Evolutionary conservation across 2,329 filamentous ascomycete species (phyloP), one percentile per base, ranked within the genome.

Genomic region (Thielaviopsis euricoi): DNA sequence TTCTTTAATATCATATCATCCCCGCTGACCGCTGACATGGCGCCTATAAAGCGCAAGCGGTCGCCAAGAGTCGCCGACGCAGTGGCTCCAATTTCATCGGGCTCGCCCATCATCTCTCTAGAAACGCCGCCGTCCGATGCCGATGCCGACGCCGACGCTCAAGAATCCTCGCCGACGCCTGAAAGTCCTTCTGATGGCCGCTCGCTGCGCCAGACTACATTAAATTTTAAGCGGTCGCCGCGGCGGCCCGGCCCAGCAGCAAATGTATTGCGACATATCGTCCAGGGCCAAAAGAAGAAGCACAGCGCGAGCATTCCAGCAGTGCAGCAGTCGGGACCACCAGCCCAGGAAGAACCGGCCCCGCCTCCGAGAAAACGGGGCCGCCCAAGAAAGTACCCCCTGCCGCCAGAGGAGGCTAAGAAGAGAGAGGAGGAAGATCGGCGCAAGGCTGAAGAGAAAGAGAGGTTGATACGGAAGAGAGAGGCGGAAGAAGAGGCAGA

Each of bases 201-300:
- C 40, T 55, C 49, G 9, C 43, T 56, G 9, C 49, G 58, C 3
- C 58, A 59, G 51, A 54, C 58, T n/a, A 59, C 58, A 5, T 40
- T 56, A 13, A 37, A 56, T 5, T 56, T 53, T 21, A 59, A 59
- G 26, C 40, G 40, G 6, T 21, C 53, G 7, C 40, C 21, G 12
- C 53, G 46, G 50, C 53, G 19, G 43, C 17, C 22, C 2, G 40
- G n/a, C 22, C 9, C 23, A 1, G 15, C 37, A 2, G 37, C 37
- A 12, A 43, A n/a, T n/a, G 37, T 43, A 15, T 15, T 43, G 37
- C 37, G 37, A 15, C 37, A 43, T 7, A 43, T 43, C 4, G 37
- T 43, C 37, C 2, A 15, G 13, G 17, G 37, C 37, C 37, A 43
- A 15, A 43, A 43, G 37, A 43, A 43, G 37, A 43, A n/a, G 17